Percentiles rank a stretch among this genome's conserved stretches.
These are phyloP conservation scores for Aegilops bicornis DNA, from an alignment of 176 grass and related monocot genomes.

Conservation along the genomic window DNA sequence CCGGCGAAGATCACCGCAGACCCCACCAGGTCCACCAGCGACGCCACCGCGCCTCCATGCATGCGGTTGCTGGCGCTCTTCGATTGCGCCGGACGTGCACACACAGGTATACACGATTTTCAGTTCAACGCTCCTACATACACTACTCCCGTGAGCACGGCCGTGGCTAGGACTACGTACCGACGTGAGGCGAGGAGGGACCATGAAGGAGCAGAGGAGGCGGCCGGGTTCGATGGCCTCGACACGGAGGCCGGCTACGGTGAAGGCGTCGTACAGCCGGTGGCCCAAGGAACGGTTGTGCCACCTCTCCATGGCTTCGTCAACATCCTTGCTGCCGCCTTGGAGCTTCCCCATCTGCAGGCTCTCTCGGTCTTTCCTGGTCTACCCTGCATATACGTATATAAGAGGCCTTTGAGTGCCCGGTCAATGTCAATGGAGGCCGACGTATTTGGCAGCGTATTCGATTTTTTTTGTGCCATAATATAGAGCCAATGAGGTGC, in stretches of 20 bases:
- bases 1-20: conserved; percentile 29
- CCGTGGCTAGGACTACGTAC: not conserved
- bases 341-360: not conserved
- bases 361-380: too few relatives aligned
- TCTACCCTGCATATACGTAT: too few relatives aligned
- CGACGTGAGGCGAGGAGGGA: conserved; percentile 31
- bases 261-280: conserved; percentile 18
- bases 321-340: not conserved
- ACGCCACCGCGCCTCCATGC: conserved; percentile 35
- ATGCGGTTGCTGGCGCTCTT: conserved; percentile 18
- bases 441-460: too few relatives aligned
- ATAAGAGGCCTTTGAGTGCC: too few relatives aligned
- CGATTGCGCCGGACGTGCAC: not conserved
- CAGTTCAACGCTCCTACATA: too few relatives aligned
- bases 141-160: too few relatives aligned
- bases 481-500: too few relatives aligned
- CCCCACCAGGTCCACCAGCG: conserved; percentile 37
- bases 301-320: not conserved
- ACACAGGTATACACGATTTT: too few relatives aligned
- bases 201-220: conserved; percentile 25
- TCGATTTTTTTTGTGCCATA: too few relatives aligned
- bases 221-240: conserved; percentile 28
- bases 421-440: too few relatives aligned
- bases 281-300: not conserved
- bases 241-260: conserved; percentile 27